These are phyloP conservation scores for Plectranthus barbatus DNA, from an alignment of 257 asterid genomes.

Conservation along the genomic window DNA sequence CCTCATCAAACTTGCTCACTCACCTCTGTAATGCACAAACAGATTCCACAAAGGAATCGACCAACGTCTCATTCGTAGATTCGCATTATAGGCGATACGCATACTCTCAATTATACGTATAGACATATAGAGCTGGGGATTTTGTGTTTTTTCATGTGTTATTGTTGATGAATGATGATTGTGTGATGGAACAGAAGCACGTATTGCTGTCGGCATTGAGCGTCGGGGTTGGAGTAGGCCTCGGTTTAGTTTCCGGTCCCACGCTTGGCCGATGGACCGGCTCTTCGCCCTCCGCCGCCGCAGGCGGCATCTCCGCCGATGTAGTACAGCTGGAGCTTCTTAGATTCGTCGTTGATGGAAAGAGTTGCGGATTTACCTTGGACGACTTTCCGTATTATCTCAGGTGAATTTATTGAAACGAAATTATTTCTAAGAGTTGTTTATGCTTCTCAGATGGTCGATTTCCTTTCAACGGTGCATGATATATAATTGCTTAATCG, in stretches of 20 bases:
- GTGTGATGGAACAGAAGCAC: constrained; percentile 83
- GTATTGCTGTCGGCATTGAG: constrained; percentile 83
- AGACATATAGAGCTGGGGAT: neutral
- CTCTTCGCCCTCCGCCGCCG: constrained; percentile 22
- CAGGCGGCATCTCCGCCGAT: constrained; percentile 50
- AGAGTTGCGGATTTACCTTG: constrained; percentile 39
- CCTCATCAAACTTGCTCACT: neutral
- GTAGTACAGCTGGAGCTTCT: constrained; percentile 62
- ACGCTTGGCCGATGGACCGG: constrained; percentile 54
- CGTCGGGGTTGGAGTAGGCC: constrained; percentile 89
- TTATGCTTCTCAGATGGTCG: neutral
- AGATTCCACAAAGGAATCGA: constrained; percentile 5
- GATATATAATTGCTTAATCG: neutral
- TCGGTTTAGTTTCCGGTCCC: constrained; percentile 76
- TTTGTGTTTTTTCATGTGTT: neutral
- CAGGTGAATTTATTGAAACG: constrained; percentile 38
- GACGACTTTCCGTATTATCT: constrained; percentile 81
- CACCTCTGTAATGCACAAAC: constrained; percentile 5
- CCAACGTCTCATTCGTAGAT: constrained; percentile 41
- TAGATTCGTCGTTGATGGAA: constrained; percentile 55
- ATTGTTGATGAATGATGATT: neutral
- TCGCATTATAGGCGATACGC: constrained; percentile 25
- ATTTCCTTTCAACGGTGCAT: neutral
- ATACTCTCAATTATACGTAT: constrained; percentile 7
- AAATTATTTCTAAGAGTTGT: too few species aligned